phyloP scores from a whole-genome alignment of 1,284 basidiomycete species.

The Tetrapyrgos nigripes region DNA sequence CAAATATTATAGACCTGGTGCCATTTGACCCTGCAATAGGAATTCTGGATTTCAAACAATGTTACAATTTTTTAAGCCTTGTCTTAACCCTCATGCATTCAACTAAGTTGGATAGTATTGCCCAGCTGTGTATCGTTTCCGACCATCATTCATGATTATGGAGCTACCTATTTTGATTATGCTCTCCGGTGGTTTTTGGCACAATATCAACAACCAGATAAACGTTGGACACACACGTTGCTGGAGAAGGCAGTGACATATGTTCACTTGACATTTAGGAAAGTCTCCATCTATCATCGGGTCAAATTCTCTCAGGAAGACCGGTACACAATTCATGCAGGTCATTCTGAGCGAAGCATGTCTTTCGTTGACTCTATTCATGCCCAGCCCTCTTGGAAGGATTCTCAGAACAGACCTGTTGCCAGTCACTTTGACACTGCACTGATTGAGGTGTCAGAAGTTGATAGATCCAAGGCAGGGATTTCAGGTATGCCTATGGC shows the following conservation, averaged over 20 bases:
- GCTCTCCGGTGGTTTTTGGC: constrained; percentile 34
- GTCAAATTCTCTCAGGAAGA: constrained; percentile 24
- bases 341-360: constrained; percentile 3
- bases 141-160: constrained; percentile 21
- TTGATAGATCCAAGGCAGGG: too few species aligned
- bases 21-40: too few species aligned
- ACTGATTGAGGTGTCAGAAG: background rate
- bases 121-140: too few species aligned
- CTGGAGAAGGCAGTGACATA: too few species aligned
- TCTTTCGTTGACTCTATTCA: constrained; percentile 22
- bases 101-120: too few species aligned
- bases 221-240: too few species aligned
- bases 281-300: constrained; percentile 6
- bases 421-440: constrained; percentile 17
- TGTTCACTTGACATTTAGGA: background rate
- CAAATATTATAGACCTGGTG: too few species aligned
- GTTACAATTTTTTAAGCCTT: too few species aligned
- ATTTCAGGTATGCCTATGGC: too few species aligned
- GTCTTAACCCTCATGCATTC: too few species aligned
- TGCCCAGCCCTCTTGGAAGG: constrained; percentile 13
- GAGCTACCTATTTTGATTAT: constrained; percentile 29
- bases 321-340: too few species aligned
- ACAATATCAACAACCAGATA: constrained; percentile 15
- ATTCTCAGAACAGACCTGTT: constrained; percentile 4
- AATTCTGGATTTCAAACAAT: too few species aligned